Conservation (phyloP, 75 land plant genomes). For the Azolla pinnata region DNA sequence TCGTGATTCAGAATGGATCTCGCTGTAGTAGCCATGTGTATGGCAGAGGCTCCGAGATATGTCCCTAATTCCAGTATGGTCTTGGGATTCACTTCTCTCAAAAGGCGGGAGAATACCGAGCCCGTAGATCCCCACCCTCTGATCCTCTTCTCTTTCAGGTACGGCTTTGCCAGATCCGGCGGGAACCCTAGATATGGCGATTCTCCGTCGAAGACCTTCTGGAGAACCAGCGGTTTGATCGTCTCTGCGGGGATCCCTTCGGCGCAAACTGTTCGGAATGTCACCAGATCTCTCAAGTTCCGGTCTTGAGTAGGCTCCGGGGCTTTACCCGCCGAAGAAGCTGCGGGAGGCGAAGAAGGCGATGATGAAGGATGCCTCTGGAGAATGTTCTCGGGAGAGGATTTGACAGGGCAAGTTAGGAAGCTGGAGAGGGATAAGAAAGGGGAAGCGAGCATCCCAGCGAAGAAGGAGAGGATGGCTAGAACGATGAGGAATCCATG, state of each 20-base stretch:
- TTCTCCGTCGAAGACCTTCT: conserved; percentile 41
- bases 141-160: conserved; percentile 29
- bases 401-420: background rate
- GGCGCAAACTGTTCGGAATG: conserved; percentile 30
- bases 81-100: conserved; percentile 43
- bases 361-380: background rate
- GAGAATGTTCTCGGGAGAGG: background rate
- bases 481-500: background rate
- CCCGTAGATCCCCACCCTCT: conserved; percentile 80
- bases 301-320: background rate
- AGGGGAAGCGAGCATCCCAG: background rate
- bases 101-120: conserved; percentile 57
- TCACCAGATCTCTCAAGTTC: conserved; percentile 20
- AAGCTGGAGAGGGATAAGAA: background rate
- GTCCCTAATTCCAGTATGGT: conserved; percentile 75
- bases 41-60: conserved; percentile 82
- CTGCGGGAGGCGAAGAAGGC: background rate
- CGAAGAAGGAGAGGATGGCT: background rate
- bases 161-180: conserved; percentile 24
- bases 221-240: conserved; percentile 31
- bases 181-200: conserved; percentile 68
- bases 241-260: conserved; percentile 21
- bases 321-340: background rate
- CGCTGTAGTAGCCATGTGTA: conserved; percentile 55
- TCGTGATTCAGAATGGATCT: conserved; percentile 17